Base-by-base conservation (phyloP, 208 protist species). In the Zelonia costaricensis region DNA sequence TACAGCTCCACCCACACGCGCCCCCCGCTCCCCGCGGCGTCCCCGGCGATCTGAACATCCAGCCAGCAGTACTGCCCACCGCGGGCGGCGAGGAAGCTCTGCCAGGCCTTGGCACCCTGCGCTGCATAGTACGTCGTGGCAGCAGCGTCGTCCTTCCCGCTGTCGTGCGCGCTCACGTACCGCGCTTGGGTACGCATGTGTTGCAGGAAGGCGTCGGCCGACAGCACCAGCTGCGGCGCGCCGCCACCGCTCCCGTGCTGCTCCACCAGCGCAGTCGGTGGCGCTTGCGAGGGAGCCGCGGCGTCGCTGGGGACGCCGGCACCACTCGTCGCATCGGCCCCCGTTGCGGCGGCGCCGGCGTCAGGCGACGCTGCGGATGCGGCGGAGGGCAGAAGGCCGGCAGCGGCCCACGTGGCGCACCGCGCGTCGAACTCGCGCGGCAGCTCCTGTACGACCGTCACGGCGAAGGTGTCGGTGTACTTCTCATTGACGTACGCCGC, bases 1-100 rank as follows among this genome's bases (percentile, higher is more conserved):
- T 84, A 98, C 22, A 98, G 74, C 68, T 97, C 93, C 44, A 98
- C 88, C 25, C 78, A 85, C 31, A 98, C 81, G 13, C 88, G 57
- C 4, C n/a, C n/a, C n/a, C n/a, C n/a, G 15, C 10, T 42, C 15
- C 81, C 80, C 13, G 62, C 48, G 1, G 43, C n/a, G 1, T 54
- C 38, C 20, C 42, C 69, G 47, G 58, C 74, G 18, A 93, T 69
- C 12, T 54, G 38, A 10, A 97, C 73, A 2, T 78, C 58, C 71
- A 97, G 84, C 87, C 88, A 97, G 69, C 77, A 84, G 76, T 94
- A 97, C 44, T 73, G 71, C 23, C 88, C 81, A 27, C 76, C 87
- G 5, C 84, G 78, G 6, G 72, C 57, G 8, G 70, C 69, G 9
- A 97, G 71, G 62, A 83, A 94, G 12, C 58, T 36, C 15, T 65